Base-by-base conservation (phyloP, 257 asterid species). In the Linaria vulgaris region DNA sequence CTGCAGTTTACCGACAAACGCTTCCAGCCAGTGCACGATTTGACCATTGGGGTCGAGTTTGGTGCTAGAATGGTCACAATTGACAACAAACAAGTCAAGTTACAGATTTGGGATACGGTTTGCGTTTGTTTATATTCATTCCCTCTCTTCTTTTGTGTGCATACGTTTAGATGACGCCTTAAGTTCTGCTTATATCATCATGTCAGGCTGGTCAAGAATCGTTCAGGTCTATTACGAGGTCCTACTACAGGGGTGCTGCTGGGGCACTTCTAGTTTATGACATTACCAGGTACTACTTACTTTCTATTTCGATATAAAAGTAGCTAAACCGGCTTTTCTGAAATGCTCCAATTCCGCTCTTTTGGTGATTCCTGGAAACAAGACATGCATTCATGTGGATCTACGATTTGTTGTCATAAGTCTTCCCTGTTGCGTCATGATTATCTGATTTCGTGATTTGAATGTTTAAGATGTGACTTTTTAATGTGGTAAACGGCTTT, bases 51-150 rank as follows among this genome's bases (percentile, higher is more conserved):
- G 41, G 91, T 79, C 17, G 95, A 80, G 67, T 85, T 90, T 77
- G 94, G 97, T 25, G 86, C 87, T 38, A 73, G 88, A 71, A 87
- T 80, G 86, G 74, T 85, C 76, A 85, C 87, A 34, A 80, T 90
- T 22, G 87, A 85, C 56, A 79, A 83, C 70, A 87, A 87, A 67
- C 86, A 91, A 6, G 82, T 90, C 57, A 87, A 90, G 73, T 72
- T 87, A 16, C 94, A 85, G 70, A 85, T 87, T 30, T 90, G 97
- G 94, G 97, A 90, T 63, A 90, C 97, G 71, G 97, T 90, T 62
- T 22, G 88, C n/a, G n/a, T n/a, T n/a, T n/a, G n/a, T n/a, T n/a
- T n/a, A n/a, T n/a, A n/a, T n/a, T n/a, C n/a, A n/a, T n/a, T n/a
- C n/a, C n/a, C n/a, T n/a, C n/a, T n/a, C n/a, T 27, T 0, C 7